Evolutionary conservation across 2,329 filamentous ascomycete species (phyloP).

Genomic region (Pseudogymnoascus sp.): DNA sequence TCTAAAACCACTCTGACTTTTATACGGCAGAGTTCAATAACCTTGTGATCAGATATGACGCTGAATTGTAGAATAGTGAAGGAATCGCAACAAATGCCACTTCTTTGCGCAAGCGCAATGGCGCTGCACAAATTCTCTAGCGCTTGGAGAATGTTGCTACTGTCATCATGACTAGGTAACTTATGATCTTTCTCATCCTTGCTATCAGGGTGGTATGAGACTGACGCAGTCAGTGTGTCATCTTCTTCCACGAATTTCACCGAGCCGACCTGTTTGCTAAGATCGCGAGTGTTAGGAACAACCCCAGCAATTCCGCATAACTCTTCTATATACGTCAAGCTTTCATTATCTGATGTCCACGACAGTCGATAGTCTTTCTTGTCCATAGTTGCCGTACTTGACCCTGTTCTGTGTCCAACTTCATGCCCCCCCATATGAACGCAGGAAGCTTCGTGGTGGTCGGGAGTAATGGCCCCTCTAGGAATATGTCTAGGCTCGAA

Average conservation of each 20-base stretch:
- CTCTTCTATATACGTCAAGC: neutral
- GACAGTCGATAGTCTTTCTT: neutral
- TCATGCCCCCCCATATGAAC: slow-evolving; percentile 9
- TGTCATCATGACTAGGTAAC: no score
- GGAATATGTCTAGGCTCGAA: neutral
- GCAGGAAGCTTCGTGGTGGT: slow-evolving; percentile 7
- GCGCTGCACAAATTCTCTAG: neutral
- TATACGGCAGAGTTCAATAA: no score
- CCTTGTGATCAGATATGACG: no score
- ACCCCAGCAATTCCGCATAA: slow-evolving; percentile 10
- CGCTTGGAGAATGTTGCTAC: neutral
- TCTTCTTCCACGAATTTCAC: slow-evolving; percentile 2
- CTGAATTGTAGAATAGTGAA: no score
- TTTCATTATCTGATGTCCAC: neutral
- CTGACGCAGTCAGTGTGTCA: neutral
- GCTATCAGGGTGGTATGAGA: neutral
- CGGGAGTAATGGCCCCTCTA: neutral
- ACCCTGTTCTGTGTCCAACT: neutral
- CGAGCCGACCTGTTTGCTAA: neutral
- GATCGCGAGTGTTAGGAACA: neutral
- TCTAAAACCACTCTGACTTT: no score
- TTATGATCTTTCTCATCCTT: no score
- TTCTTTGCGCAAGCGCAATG: slow-evolving; percentile 8
- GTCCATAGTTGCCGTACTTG: neutral
- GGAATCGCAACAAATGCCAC: slow-evolving; percentile 8